Conservation (phyloP, 2,329 filamentous ascomycete species). For the Rugonectria rugulosa region DNA sequence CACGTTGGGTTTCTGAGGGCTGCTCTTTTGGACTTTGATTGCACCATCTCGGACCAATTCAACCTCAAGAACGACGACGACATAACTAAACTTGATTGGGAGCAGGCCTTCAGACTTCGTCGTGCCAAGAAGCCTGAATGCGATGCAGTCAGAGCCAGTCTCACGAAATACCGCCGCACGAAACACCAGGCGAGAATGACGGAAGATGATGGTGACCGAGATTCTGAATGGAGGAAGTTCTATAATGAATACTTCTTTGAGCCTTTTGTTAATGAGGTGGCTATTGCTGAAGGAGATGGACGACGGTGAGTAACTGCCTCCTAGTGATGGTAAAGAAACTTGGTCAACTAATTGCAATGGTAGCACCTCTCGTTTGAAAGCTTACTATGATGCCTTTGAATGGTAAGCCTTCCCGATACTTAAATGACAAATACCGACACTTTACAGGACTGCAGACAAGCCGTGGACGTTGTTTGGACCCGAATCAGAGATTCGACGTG, state of each 20-base stretch:
- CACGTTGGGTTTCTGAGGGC: slow-evolving; percentile 22
- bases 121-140: slow-evolving; percentile 9
- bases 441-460: background rate
- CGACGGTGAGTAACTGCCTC: slow-evolving; percentile 6
- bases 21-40: slow-evolving; percentile 25
- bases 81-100: slow-evolving; percentile 10
- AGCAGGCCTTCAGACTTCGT: slow-evolving; percentile 8
- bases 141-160: slow-evolving; percentile 5
- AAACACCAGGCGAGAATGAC: slow-evolving; percentile 7
- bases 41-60: slow-evolving; percentile 22
- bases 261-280: background rate
- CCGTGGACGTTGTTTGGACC: slow-evolving; percentile 22
- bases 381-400: slow-evolving; percentile 19
- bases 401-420: slow-evolving; percentile 1
- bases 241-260: slow-evolving; percentile 7
- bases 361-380: slow-evolving; percentile 12
- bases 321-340: background rate
- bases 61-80: slow-evolving; percentile 13
- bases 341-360: background rate
- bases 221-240: slow-evolving; percentile 9
- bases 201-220: background rate
- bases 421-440: background rate
- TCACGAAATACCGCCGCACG: slow-evolving; percentile 10
- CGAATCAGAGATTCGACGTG: background rate
- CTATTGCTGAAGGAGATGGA: slow-evolving; percentile 3